Conservation (phyloP, 2,329 filamentous ascomycete species). For the Pseudogymnoascus sp. region DNA sequence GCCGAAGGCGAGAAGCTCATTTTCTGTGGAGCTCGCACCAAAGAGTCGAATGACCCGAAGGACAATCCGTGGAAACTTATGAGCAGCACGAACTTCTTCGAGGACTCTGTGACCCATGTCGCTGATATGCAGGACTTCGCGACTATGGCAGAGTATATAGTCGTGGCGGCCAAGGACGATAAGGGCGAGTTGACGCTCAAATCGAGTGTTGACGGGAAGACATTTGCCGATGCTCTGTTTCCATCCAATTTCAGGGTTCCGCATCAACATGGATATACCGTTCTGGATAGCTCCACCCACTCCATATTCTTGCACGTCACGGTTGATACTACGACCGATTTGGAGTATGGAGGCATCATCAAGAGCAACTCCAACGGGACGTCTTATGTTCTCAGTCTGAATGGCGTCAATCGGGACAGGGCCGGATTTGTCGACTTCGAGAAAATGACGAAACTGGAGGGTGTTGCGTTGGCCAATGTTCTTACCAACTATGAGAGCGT, state of each 20-base stretch:
- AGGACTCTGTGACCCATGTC: constrained; percentile 54
- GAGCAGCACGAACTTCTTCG: constrained; percentile 66
- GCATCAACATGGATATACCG: constrained; percentile 78
- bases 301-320: constrained; percentile 91
- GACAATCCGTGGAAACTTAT: constrained; percentile 60
- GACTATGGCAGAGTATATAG: constrained; percentile 93
- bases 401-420: constrained; percentile 72
- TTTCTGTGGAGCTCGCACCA: constrained; percentile 53
- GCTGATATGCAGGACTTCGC: constrained; percentile 76
- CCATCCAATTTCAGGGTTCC: constrained; percentile 74
- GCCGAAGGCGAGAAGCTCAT: constrained; percentile 37
- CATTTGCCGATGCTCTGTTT: constrained; percentile 77
- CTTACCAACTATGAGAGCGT: constrained; percentile 63
- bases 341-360: constrained; percentile 76
- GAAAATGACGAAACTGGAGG: constrained; percentile 87
- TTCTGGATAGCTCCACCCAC: constrained; percentile 90
- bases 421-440: constrained; percentile 87
- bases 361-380: constrained; percentile 99
- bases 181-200: constrained; percentile 60
- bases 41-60: constrained; percentile 55
- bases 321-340: constrained; percentile 56
- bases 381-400: constrained; percentile 78
- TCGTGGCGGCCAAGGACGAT: constrained; percentile 66
- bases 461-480: constrained; percentile 78
- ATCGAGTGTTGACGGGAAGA: constrained; percentile 76